phyloP scores from a whole-genome alignment of 108 stramenopile species.

The Cylindrotheca fusiformis region DNA sequence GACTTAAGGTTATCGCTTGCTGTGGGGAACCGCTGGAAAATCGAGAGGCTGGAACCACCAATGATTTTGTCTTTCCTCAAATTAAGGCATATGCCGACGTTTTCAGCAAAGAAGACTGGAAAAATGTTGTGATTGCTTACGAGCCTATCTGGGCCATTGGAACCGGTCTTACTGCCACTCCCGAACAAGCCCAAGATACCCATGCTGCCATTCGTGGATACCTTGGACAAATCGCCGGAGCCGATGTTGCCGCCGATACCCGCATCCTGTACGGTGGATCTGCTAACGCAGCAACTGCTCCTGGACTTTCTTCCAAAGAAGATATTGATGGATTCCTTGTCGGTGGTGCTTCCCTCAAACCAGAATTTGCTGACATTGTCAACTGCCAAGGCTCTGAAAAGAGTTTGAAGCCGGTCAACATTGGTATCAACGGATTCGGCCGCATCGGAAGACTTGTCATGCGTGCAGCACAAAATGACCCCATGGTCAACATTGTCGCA shows the following conservation, averaged over 20 bases:
- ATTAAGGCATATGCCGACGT: conserved; percentile 93
- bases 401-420: conserved; percentile 63
- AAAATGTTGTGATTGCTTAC: conserved; percentile 84
- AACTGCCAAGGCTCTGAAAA: conserved; percentile 72
- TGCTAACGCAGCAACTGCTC: conserved; percentile 87
- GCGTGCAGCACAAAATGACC: conserved; percentile 90
- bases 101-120: conserved; percentile 85
- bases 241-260: conserved; percentile 80
- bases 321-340: conserved; percentile 99
- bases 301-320: conserved; percentile 88
- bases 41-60: conserved; percentile 95
- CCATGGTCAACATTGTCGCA: conserved; percentile 93
- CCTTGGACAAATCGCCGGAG: conserved; percentile 81
- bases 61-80: conserved; percentile 96
- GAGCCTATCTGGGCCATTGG: conserved; percentile 99
- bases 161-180: conserved; percentile 95
- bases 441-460: conserved; percentile 98
- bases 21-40: conserved; percentile 97
- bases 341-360: conserved; percentile 98
- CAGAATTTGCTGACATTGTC: conserved; percentile 94
- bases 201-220: conserved; percentile 85
- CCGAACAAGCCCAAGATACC: conserved; percentile 96
- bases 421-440: conserved; percentile 98
- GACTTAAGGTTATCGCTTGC: conserved; percentile 94
- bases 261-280: conserved; percentile 96